Conservation (phyloP, 108 stramenopile genomes). For the Schizochytrium sp. region DNA sequence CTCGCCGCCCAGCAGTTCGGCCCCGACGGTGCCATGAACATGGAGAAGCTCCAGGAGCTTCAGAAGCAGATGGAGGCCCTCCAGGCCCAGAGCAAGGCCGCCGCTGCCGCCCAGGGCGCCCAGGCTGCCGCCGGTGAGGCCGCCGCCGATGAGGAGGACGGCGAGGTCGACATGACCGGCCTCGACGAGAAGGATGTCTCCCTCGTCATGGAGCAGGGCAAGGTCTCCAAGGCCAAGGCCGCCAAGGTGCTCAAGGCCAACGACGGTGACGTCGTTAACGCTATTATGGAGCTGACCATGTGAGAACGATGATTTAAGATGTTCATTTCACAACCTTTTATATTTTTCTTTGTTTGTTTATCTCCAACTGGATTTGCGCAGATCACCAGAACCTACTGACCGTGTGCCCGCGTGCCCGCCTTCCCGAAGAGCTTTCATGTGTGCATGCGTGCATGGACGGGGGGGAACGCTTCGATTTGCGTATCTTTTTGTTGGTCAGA, state of each 20-base stretch:
- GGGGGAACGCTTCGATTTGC: too few relatives aligned
- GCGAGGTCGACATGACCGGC: slow-evolving; percentile 89
- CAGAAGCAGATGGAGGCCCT: slow-evolving; percentile 60
- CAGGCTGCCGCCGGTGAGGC: slow-evolving; percentile 57
- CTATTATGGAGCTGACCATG: slow-evolving; percentile 95
- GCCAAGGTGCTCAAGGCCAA: slow-evolving; percentile 94
- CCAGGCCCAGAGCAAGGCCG: slow-evolving; percentile 61
- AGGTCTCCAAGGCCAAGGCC: slow-evolving; percentile 86
- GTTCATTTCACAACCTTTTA: neutral
- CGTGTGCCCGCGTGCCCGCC: too few relatives aligned
- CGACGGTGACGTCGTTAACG: slow-evolving; percentile 94
- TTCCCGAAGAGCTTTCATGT: too few relatives aligned
- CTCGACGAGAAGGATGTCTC: slow-evolving; percentile 96
- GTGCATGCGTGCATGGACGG: too few relatives aligned
- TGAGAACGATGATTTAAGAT: slow-evolving; percentile 57
- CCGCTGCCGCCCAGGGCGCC: slow-evolving; percentile 60
- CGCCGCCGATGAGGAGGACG: slow-evolving; percentile 78
- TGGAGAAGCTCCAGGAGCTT: slow-evolving; percentile 60
- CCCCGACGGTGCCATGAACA: slow-evolving; percentile 60
- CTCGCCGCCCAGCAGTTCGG: slow-evolving; percentile 90
- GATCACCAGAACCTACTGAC: too few relatives aligned
- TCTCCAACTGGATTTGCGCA: too few relatives aligned
- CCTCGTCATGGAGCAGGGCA: slow-evolving; percentile 92
- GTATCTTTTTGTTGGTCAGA: too few relatives aligned
- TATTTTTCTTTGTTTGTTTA: too few relatives aligned